Evolutionary conservation across 176 grass and related monocot genomes (phyloP).

Genomic region (Eragrostis nindensis): DNA sequence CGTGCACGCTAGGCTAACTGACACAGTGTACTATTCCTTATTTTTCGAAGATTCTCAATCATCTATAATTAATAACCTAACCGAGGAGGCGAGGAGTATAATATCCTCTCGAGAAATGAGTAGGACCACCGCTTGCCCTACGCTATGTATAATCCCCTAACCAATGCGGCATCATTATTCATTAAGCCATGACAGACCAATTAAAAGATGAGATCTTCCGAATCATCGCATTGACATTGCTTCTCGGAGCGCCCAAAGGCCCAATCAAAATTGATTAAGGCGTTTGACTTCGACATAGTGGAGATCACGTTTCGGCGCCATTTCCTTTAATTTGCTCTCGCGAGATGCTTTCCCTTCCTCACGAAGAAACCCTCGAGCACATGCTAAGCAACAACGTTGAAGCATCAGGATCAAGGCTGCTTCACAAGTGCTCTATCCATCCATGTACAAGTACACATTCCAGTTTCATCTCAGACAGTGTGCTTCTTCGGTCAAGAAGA

Average conservation of each 20-base stretch:
- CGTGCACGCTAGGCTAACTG: too few species aligned
- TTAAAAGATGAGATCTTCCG: background rate
- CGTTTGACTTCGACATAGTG: conserved; percentile 30
- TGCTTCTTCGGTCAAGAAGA: too few species aligned
- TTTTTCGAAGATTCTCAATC: background rate
- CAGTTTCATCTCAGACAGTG: too few species aligned
- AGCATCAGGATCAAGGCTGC: background rate
- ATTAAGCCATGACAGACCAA: background rate
- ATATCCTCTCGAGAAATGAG: background rate
- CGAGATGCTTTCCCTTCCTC: conserved; percentile 13
- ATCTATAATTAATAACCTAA: background rate
- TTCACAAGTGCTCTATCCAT: background rate
- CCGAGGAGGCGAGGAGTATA: background rate
- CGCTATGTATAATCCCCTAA: conserved; percentile 1
- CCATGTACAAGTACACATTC: too few species aligned
- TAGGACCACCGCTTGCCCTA: background rate
- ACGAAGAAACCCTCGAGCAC: background rate
- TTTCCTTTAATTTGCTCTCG: background rate
- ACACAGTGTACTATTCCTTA: too few species aligned
- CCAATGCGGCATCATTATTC: background rate
- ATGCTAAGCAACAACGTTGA: conserved; percentile 31
- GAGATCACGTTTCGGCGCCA: background rate
- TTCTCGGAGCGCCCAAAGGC: conserved; percentile 10
- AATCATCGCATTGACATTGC: background rate
- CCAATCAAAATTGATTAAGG: background rate